Conservation (phyloP, 306 rosid genomes). For the Erythrophleum fordii region DNA sequence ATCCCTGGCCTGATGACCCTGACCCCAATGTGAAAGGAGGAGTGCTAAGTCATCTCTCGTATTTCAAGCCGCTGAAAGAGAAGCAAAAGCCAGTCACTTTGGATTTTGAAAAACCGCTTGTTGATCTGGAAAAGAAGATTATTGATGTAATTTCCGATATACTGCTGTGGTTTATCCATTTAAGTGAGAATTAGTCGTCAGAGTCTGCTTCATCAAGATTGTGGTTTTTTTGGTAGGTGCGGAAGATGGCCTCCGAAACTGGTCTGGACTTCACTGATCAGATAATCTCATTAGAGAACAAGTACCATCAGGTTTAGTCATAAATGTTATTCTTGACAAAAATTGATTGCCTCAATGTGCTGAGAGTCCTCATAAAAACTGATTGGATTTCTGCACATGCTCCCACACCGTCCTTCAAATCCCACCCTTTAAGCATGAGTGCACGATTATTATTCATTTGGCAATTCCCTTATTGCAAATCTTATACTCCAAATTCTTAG, state of each 20-base stretch:
- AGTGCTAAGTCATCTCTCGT: conserved; percentile 66
- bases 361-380: not conserved
- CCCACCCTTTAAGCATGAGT: not conserved
- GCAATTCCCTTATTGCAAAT: not conserved
- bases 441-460: conserved; percentile 14
- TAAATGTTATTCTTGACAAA: conserved; percentile 16
- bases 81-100: conserved; percentile 77
- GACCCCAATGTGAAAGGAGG: conserved; percentile 92
- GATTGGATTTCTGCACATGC: not conserved
- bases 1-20: conserved; percentile 87
- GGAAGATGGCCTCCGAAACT: conserved; percentile 85
- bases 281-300: conserved; percentile 69
- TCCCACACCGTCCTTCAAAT: not conserved
- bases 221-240: conserved; percentile 54
- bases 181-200: conserved; percentile 2
- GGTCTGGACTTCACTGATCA: conserved; percentile 94
- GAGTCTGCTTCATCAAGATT: conserved; percentile 26
- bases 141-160: conserved; percentile 59
- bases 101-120: conserved; percentile 82
- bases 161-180: conserved; percentile 34
- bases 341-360: not conserved
- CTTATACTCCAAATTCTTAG: not conserved
- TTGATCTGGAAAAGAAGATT: conserved; percentile 84
- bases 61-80: conserved; percentile 81
- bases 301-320: conserved; percentile 77